A percentile compares a stretch with the other conserved stretches of the same genome.
These are phyloP conservation scores for Yamadazyma sp. DNA, from an alignment of 805 yeast genomes.

Conservation along the genomic window DNA sequence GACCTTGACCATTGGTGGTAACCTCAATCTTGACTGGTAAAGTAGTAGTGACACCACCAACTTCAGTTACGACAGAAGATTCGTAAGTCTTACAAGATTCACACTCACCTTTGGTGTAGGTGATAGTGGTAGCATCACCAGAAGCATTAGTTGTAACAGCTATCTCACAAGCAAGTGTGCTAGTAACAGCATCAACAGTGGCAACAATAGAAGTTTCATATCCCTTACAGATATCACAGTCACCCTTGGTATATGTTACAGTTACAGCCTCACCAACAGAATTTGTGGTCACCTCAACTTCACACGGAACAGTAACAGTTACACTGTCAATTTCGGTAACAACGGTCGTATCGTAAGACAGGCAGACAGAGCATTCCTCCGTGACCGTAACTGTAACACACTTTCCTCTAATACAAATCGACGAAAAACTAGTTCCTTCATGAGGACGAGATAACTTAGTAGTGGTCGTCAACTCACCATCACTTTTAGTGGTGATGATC, in stretches of 20 bases:
- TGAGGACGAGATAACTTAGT: neutral
- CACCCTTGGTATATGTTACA: constrained; percentile 7
- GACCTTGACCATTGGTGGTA: constrained; percentile 8
- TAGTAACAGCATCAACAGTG: constrained; percentile 6
- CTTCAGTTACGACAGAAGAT: neutral
- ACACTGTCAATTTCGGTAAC: constrained; percentile 15
- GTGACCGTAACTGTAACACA: constrained; percentile 13
- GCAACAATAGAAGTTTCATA: constrained; percentile 14
- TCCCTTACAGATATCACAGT: constrained; percentile 13
- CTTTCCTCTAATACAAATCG: constrained; percentile 12
- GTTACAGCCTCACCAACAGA: constrained; percentile 8
- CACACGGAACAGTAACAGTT: constrained; percentile 20
- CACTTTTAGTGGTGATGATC: constrained; percentile 20
- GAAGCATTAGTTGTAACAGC: constrained; percentile 9
- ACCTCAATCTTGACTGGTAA: neutral
- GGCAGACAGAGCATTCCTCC: constrained; percentile 9
- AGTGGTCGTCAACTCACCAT: constrained; percentile 14
- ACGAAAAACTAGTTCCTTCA: constrained; percentile 4
- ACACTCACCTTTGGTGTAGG: constrained; percentile 4
- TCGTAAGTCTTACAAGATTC: constrained; percentile 2
- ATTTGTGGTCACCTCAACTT: constrained; percentile 11
- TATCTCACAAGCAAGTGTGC: constrained; percentile 14
- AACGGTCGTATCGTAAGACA: constrained; percentile 11
- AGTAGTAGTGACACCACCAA: neutral
- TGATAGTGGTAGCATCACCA: constrained; percentile 1